Evolutionary conservation across 2,329 filamentous ascomycete species (phyloP).

Genomic region (Alternaria sp.): DNA sequence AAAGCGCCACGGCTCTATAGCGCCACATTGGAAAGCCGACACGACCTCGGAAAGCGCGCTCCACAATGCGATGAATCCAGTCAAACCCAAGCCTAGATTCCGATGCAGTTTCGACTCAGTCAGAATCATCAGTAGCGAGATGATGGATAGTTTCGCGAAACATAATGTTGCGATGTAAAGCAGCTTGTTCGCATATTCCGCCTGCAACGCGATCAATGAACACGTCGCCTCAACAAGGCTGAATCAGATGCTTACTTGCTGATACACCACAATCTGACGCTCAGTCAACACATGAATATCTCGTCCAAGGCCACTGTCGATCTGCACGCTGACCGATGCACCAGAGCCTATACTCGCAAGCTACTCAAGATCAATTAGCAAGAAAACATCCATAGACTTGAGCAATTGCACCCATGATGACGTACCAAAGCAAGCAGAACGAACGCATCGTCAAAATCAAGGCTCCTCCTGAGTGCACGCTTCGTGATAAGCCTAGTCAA

Average conservation of each 20-base stretch:
- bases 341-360: conserved; percentile 46
- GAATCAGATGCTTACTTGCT: conserved; percentile 36
- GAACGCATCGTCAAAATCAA: conserved; percentile 49
- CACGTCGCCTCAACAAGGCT: background rate
- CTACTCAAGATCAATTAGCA: conserved; percentile 28
- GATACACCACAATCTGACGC: conserved; percentile 35
- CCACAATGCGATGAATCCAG: conserved; percentile 43
- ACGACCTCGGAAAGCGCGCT: conserved; percentile 39
- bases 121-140: conserved; percentile 47
- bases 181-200: conserved; percentile 48
- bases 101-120: conserved; percentile 44
- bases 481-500: conserved; percentile 47
- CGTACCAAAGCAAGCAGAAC: conserved; percentile 46
- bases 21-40: conserved; percentile 46
- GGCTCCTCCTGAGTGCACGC: conserved; percentile 40
- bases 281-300: conserved; percentile 31
- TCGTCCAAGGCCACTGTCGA: conserved; percentile 43
- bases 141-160: conserved; percentile 48
- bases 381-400: background rate
- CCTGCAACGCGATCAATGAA: conserved; percentile 23
- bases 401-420: background rate
- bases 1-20: conserved; percentile 39
- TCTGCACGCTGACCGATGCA: conserved; percentile 41
- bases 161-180: conserved; percentile 47
- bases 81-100: conserved; percentile 36